These are phyloP conservation scores for Metschnikowia cerradonensis DNA, from an alignment of 805 yeast species.

Conservation along the genomic window DNA sequence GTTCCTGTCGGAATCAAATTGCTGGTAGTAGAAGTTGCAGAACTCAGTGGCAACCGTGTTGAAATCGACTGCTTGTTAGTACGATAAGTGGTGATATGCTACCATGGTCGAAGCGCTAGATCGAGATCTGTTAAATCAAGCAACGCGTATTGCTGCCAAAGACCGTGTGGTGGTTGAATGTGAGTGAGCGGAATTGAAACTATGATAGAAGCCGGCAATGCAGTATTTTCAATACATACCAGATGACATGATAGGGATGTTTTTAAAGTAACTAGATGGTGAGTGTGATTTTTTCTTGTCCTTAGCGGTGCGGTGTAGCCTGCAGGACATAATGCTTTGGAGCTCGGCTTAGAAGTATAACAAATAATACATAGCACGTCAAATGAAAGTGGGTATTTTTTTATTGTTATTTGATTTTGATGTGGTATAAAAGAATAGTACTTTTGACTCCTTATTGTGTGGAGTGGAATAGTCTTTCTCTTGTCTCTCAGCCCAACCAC, in stretches of 20 bases:
- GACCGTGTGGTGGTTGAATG: not conserved
- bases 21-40: conserved; percentile 91
- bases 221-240: not conserved
- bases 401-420: not conserved
- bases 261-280: not conserved
- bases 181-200: not conserved
- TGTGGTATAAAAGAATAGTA: too few relatives aligned
- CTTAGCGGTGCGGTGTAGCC: not conserved
- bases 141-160: not conserved
- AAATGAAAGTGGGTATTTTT: not conserved
- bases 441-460: not conserved
- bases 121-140: not conserved
- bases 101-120: not conserved
- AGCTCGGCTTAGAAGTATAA: not conserved
- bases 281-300: not conserved
- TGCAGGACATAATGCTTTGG: not conserved
- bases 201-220: not conserved
- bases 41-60: conserved; percentile 65
- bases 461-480: not conserved
- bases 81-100: not conserved
- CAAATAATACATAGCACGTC: not conserved
- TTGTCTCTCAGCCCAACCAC: not conserved
- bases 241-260: not conserved
- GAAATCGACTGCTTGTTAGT: conserved; percentile 35
- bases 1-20: conserved; percentile 87